Base-by-base conservation (phyloP, 2,329 filamentous ascomycete species). In the Trichoderma atroviride region DNA sequence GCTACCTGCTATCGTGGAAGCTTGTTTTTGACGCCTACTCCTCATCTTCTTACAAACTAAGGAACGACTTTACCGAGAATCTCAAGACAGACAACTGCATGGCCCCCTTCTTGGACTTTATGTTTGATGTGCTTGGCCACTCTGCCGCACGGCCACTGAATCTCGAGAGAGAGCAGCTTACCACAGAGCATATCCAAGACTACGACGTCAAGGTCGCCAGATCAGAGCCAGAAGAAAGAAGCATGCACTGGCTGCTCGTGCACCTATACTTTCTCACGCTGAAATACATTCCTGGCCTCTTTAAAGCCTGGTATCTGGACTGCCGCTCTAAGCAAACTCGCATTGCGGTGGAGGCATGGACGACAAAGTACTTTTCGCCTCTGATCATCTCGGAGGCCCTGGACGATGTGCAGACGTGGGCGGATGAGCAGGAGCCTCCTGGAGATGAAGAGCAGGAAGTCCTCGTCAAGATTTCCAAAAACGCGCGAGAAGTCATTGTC, bases 1-100 rank as follows among this genome's bases (percentile, higher is more conserved):
- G 90, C 11, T 99, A 97, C 75, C 84, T 99, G 3, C 83, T 97
- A 33, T 92, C 93, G 13, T 99, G 96, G 96, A 88, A 92, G 72
- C 84, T 98, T 1, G 86, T 97, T 0, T 98, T 97, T 76, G 93
- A 97, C 74, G 91, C 95, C 56, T 96, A 95, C 76, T 83, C 85
- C 22, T 88, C 89, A 24, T 89, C 94, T 14, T 93, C 94, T 0
- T 91, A 92, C 78, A 93, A 93, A 74, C 89, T 98, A 19, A 92
- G 93, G 73, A 88, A 88, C 70, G 90, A 94, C 75, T 98, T 97
- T 75, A 87, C 89, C 0, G 88, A 93, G 29, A 88, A 92, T 70
- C 86, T 99, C 68, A 96, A 94, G 77, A 86, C 91, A 31, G 89
- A 90, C 16, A 86, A 89, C 13, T 90, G 90, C 68, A 81, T 97